Base-by-base conservation (phyloP, 495 filamentous ascomycete species). In the Penicillium maclennaniae region DNA sequence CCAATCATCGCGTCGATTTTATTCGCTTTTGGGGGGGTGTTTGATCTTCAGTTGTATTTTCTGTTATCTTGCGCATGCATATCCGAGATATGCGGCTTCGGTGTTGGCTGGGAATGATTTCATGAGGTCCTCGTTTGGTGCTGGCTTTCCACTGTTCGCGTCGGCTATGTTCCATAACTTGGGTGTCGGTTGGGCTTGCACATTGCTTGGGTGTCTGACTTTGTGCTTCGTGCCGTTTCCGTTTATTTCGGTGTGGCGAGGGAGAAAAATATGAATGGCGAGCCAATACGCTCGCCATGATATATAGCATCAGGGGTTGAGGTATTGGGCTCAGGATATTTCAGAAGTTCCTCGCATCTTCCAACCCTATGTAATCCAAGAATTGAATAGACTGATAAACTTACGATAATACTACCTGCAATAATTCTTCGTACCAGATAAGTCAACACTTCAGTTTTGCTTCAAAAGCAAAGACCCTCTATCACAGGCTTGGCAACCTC, bases 121-220 rank as follows among this genome's bases (percentile, higher is more conserved):
- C 31, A 54, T 79, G 48, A 54, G 79, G 14, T 70, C 64, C 3
- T 53, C 61, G 0, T 78, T 81, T 51, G 79, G 76, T 6, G 77
- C 71, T 9, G 76, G 68, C 0, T 80, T 80, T 51, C 78, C 77
- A 0, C 62, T 81, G 0, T 79, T 80, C 48, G 74, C 76, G 8
- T 47, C 45, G 47, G 0, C 23, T 5, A 67, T 79, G 77, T 87
- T 82, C 47, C 73, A 80, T 40, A 81, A 79, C 44, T 62, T 87
- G 9, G 86, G 84, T 0, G 75, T 87, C 8, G 79, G 72, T 0
- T 87, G 84, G 69, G 86, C 83, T 3, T 82, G 78, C 34, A 79
- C 69, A 31, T 65, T 86, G 28, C 73, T 87, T n/a, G 86, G 76
- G 0, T 85, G 80, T 42, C 66, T 89, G 49, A 52, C 63, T 0